These are phyloP conservation scores for Lachnellula hyalina DNA, from an alignment of 2,329 filamentous ascomycete species.

Conservation along the genomic window DNA sequence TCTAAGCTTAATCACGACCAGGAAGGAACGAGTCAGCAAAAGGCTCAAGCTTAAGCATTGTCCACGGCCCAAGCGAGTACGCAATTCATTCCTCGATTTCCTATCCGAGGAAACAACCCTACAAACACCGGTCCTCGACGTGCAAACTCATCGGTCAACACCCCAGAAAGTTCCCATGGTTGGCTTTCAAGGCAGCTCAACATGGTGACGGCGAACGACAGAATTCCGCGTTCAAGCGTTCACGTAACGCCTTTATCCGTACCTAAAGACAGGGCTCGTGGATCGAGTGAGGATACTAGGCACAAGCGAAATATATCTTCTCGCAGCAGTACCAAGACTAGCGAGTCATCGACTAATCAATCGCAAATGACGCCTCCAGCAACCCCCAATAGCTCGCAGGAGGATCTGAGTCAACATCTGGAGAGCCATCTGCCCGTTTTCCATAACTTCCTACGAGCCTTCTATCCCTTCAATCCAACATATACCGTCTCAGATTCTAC, in stretches of 20 bases:
- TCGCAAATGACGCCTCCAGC: slow-evolving; percentile 70
- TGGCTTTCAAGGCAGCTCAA: slow-evolving; percentile 21
- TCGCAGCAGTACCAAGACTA: slow-evolving; percentile 21
- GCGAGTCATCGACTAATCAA: slow-evolving; percentile 22
- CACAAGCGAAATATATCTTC: slow-evolving; percentile 41
- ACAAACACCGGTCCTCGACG: background rate
- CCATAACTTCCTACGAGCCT: slow-evolving; percentile 90
- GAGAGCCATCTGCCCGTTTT: slow-evolving; percentile 60
- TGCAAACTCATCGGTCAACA: background rate
- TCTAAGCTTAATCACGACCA: slow-evolving; percentile 3
- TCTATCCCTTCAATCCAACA: slow-evolving; percentile 84
- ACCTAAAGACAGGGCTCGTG: slow-evolving; percentile 38
- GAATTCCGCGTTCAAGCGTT: slow-evolving; percentile 46
- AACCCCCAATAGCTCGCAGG: slow-evolving; percentile 65
- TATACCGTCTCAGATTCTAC: slow-evolving; percentile 75
- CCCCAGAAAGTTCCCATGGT: slow-evolving; percentile 21
- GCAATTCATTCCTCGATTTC: background rate
- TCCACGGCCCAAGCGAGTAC: background rate
- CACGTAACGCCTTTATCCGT: slow-evolving; percentile 56
- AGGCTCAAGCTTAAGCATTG: background rate
- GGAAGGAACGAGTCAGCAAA: slow-evolving; percentile 4
- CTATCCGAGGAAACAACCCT: background rate
- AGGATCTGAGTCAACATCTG: slow-evolving; percentile 40
- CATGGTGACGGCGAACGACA: slow-evolving; percentile 30
- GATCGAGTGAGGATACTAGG: slow-evolving; percentile 33